Evolutionary conservation across 176 grass and related monocot species (phyloP), one percentile per base, ranked within the genome.

Genomic region (Cocos nucifera): DNA sequence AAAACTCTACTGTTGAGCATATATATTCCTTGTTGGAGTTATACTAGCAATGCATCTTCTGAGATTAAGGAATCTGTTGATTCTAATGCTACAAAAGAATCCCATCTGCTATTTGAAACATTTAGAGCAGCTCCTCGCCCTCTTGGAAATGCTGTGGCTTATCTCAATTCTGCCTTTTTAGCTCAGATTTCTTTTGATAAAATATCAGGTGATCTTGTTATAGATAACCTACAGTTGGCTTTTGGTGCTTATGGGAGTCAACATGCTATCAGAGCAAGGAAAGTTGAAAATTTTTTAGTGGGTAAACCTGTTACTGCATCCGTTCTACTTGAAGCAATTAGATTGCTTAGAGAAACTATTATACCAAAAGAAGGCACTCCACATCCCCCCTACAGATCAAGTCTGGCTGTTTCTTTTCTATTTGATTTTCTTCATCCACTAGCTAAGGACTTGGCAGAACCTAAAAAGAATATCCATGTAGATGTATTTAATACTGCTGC

Each of bases 111-210:
- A 64, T 95, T 95, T 81, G 77, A 87, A 71, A 87, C 91, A 57
- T 87, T 85, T 55, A 74, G 91, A 71, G 91, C 86, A 67, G 57
- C 80, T 50, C 83, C 69, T 15, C 86, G 86, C 5, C 91, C 80
- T 51, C 64, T 79, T 58, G 86, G 86, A 62, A 90, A 90, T 73
- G 80, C 86, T 26, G 59, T 95, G 35, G 25, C 91, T 49, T 95
- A 95, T 76, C 77, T 87, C n/a, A 95, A 90, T 58, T 79, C 75
- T 79, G 77, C 91, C 75, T 95, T 87, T 79, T 75, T 90, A 29
- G 86, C 83, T 65, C 65, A 77, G 64, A 76, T 78, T 65, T 67
- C 68, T 53, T 71, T 49, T 6, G 83, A 87, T 75, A 63, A 66
- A 72, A 71, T 10, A 76, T 86, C 83, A 64, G 57, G 65, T 29